A percentile compares a stretch with the other conserved stretches of the same genome.
These are phyloP conservation scores for Dittrichia graveolens DNA, from an alignment of 129 eudicot species.

Conservation along the genomic window DNA sequence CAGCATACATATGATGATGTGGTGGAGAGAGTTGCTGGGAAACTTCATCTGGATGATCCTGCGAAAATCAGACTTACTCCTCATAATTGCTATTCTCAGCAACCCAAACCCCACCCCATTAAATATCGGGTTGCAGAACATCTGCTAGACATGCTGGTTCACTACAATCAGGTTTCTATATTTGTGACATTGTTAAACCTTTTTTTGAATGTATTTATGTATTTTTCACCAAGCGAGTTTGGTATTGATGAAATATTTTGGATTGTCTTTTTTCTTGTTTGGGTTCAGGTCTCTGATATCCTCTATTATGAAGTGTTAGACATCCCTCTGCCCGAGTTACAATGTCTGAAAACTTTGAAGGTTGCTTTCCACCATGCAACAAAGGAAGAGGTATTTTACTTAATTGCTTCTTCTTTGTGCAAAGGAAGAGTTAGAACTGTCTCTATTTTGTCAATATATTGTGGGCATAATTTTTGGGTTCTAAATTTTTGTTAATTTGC, in stretches of 20 bases:
- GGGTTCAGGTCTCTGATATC: constrained; percentile 77
- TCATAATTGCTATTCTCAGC: constrained; percentile 96
- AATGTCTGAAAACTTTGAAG: constrained; percentile 85
- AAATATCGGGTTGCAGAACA: constrained; percentile 81
- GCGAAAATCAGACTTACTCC: constrained; percentile 93
- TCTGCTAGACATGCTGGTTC: constrained; percentile 87
- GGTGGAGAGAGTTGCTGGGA: constrained; percentile 77
- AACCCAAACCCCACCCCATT: constrained; percentile 85
- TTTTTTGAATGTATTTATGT: neutral
- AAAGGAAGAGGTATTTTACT: constrained; percentile 72
- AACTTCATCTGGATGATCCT: constrained; percentile 75
- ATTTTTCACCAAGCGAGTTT: neutral
- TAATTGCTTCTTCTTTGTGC: constrained; percentile 10
- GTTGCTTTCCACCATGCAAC: constrained; percentile 85
- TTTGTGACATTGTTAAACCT: constrained; percentile 2
- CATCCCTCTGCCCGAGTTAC: constrained; percentile 93
- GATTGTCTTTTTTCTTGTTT: neutral
- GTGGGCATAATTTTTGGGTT: constrained; percentile 5
- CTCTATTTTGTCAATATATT: constrained; percentile 19
- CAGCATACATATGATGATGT: constrained; percentile 87
- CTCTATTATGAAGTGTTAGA: constrained; percentile 90
- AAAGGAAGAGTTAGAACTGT: neutral
- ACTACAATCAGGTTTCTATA: constrained; percentile 78
- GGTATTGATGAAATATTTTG: neutral
- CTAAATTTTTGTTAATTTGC: constrained; percentile 23